Conservation (phyloP, 805 yeast species). For the Candida quercuum region DNA sequence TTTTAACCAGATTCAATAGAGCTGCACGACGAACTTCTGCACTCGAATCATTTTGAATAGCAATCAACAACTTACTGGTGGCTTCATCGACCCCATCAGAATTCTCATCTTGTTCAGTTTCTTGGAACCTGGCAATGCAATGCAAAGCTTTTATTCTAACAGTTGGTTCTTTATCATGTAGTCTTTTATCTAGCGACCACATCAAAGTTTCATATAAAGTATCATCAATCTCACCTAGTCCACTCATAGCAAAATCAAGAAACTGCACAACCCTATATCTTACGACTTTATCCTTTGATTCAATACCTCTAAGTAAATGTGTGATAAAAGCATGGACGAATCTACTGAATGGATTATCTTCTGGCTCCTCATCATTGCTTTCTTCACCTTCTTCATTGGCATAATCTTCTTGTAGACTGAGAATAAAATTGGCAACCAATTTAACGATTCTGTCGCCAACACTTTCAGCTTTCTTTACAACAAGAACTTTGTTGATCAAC, state of each 20-base stretch:
- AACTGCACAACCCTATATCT: conserved; percentile 77
- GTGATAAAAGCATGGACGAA: conserved; percentile 58
- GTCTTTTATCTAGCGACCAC: conserved; percentile 54
- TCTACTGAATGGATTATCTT: conserved; percentile 35
- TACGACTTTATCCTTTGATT: conserved; percentile 70
- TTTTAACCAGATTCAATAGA: conserved; percentile 60
- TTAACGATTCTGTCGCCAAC: conserved; percentile 76
- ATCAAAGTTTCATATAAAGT: conserved; percentile 60
- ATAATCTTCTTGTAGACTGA: conserved; percentile 32
- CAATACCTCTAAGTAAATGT: conserved; percentile 73
- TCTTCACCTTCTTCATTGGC: conserved; percentile 15
- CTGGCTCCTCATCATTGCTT: conserved; percentile 30
- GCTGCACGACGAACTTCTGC: conserved; percentile 90
- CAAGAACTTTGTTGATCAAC: conserved; percentile 58
- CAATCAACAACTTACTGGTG: conserved; percentile 39
- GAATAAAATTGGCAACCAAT: conserved; percentile 55
- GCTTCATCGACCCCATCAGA: conserved; percentile 36
- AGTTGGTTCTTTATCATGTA: conserved; percentile 68
- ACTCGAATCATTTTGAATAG: conserved; percentile 71
- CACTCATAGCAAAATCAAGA: conserved; percentile 63
- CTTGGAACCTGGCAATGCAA: conserved; percentile 75
- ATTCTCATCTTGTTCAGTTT: conserved; percentile 25
- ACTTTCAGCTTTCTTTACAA: conserved; percentile 61
- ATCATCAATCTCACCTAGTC: conserved; percentile 70
- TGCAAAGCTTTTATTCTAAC: conserved; percentile 84